These are phyloP conservation scores for Acer campestre DNA, from an alignment of 345 rosid genomes.

Conservation along the genomic window DNA sequence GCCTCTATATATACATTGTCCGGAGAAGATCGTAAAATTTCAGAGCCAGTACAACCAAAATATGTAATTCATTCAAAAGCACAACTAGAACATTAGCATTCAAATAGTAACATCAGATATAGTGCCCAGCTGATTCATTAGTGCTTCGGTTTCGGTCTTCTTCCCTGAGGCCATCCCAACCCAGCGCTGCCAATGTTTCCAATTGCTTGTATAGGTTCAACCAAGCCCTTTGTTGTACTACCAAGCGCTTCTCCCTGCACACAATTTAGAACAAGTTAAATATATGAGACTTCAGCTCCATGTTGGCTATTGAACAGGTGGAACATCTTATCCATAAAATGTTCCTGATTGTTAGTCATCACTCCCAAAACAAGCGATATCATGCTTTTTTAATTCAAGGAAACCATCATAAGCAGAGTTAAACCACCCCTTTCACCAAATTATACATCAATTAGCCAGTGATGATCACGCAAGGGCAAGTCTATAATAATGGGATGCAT, in stretches of 20 bases:
- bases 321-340: background rate
- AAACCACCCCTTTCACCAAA: background rate
- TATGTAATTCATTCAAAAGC: background rate
- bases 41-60: background rate
- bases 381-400: background rate
- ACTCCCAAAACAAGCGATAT: background rate
- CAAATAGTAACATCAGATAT: background rate
- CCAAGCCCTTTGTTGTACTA: constrained; percentile 57
- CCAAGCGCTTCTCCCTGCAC: constrained; percentile 82
- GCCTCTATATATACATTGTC: too few relatives aligned
- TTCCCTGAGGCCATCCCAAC: constrained; percentile 63
- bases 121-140: background rate
- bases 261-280: background rate
- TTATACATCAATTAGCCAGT: background rate
- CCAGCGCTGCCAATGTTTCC: constrained; percentile 83
- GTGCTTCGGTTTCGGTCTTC: constrained; percentile 39
- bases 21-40: too few relatives aligned
- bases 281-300: background rate
- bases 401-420: background rate
- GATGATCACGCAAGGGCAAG: background rate
- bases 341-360: background rate
- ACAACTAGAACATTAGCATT: background rate
- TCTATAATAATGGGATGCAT: background rate
- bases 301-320: background rate
- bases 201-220: constrained; percentile 62